phyloP scores from a whole-genome alignment of 2,329 filamentous ascomycete species.

The Talaromyces sp. region DNA sequence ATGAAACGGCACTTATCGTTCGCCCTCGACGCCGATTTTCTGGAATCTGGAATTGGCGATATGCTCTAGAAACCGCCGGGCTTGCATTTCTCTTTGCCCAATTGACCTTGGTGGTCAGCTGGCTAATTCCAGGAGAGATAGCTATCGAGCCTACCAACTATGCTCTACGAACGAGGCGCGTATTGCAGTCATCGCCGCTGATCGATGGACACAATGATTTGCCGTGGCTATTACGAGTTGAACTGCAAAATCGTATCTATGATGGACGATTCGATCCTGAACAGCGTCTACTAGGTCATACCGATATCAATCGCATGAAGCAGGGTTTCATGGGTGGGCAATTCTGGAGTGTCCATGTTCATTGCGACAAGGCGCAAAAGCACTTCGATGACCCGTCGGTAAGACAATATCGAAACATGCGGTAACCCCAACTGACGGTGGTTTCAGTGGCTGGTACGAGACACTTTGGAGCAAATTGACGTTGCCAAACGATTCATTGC shows the following conservation, averaged over 20 bases:
- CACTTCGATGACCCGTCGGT: slow-evolving; percentile 9
- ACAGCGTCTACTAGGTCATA: slow-evolving; percentile 1
- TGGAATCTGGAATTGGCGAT: background rate
- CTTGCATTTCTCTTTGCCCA: background rate
- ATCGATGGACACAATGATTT: background rate
- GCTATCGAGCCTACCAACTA: background rate
- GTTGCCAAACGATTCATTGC: background rate
- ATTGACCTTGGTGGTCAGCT: background rate
- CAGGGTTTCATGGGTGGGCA: slow-evolving; percentile 6
- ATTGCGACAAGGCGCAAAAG: slow-evolving; percentile 3
- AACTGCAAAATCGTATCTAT: background rate
- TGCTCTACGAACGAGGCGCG: background rate
- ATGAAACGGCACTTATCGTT: background rate
- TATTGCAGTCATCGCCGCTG: background rate
- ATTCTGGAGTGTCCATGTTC: slow-evolving; percentile 7
- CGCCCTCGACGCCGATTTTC: too few species aligned
- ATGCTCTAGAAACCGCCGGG: background rate
- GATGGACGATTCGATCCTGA: background rate
- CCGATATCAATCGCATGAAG: slow-evolving; percentile 9
- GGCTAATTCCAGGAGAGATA: background rate
- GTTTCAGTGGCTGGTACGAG: background rate
- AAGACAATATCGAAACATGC: background rate
- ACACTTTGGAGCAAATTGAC: background rate
- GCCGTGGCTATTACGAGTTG: background rate
- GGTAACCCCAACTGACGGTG: background rate